Base-by-base conservation (phyloP, 495 filamentous ascomycete species). In the Aspergillus sclerotioniger region DNA sequence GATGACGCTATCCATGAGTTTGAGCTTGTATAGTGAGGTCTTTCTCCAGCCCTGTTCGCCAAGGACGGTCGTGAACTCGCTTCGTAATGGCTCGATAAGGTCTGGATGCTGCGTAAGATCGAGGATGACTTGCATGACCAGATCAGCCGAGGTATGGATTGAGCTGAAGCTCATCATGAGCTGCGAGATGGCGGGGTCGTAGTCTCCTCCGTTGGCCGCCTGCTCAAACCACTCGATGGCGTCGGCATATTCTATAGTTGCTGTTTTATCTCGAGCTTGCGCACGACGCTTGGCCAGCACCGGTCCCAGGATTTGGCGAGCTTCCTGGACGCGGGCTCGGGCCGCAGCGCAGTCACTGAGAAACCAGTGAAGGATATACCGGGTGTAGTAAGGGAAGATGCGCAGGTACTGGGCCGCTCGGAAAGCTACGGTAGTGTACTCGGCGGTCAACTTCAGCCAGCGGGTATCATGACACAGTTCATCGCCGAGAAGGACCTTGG, bases 401-500 rank as follows among this genome's bases (percentile, higher is more conserved):
- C 67, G 68, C 10, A 84, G 60, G 0, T 71, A 35, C 8, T 56
- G 58, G 0, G 67, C 60, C 3, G 58, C 67, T 8, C 70, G 39
- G 8, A 76, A 73, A 6, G 77, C 51, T 44, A 68, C 68, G 9
- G 70, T 53, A 1, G 77, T 76, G 57, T 76, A 83, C 4, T 66
- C 64, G 46, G 74, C 68, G 1, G 71, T 71, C 3, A 71, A 62
- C 6, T 66, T 61, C 6, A 82, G 65, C 65, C 79, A 75, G 0
- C 69, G 66, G 7, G 65, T 61, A 54, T 82, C 72, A 8, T 72
- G 73, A 54, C 75, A 78, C 9, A 81, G 50, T 0, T 66, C 63
- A 0, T 57, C 61, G 29, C 80, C 80, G 7, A 80, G 60, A 53
- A 82, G 82, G n/a, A 80, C 67, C 19, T 73, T 64, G 3, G 77